Percentiles rank a stretch among this genome's conserved stretches.
phyloP scores from a whole-genome alignment of 441 rosid species.

The Euphorbia schlechtendalii region DNA sequence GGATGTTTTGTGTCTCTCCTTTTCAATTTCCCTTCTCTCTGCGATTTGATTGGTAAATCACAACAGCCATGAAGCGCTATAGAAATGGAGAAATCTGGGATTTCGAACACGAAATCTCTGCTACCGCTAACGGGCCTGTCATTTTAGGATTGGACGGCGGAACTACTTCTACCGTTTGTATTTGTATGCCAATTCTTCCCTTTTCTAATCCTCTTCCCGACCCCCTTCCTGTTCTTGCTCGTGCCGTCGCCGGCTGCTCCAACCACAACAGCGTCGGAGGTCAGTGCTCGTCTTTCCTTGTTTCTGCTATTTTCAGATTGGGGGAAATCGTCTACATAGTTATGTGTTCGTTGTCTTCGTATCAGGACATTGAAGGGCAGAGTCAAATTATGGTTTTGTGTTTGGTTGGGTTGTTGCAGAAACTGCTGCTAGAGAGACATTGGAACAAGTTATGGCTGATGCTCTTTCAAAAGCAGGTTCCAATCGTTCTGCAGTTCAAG shows the following conservation, averaged over 20 bases:
- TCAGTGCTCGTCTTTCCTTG: constrained; percentile 13
- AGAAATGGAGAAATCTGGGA: constrained; percentile 66
- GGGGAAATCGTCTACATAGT: neutral
- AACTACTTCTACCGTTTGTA: constrained; percentile 61
- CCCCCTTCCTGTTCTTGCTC: constrained; percentile 55
- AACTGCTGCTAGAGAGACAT: constrained; percentile 69
- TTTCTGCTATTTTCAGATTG: neutral
- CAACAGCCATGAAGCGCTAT: constrained; percentile 40
- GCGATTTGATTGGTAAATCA: neutral
- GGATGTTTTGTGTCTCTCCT: neutral
- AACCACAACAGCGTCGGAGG: constrained; percentile 76
- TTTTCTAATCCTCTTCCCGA: constrained; percentile 37
- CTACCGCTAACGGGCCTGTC: constrained; percentile 23
- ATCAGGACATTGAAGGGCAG: neutral
- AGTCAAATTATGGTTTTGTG: neutral
- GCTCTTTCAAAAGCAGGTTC: constrained; percentile 67
- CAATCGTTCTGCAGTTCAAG: constrained; percentile 63
- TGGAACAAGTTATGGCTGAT: constrained; percentile 87
- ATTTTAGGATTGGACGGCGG: constrained; percentile 67
- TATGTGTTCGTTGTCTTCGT: neutral
- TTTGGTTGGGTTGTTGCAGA: constrained; percentile 35
- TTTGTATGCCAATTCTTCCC: constrained; percentile 54
- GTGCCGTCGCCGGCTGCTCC: constrained; percentile 62
- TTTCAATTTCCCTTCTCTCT: neutral
- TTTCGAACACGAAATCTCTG: constrained; percentile 37